Evolutionary conservation across 2,329 filamentous ascomycete genomes (phyloP).

Genomic region (Penicillium palitans): DNA sequence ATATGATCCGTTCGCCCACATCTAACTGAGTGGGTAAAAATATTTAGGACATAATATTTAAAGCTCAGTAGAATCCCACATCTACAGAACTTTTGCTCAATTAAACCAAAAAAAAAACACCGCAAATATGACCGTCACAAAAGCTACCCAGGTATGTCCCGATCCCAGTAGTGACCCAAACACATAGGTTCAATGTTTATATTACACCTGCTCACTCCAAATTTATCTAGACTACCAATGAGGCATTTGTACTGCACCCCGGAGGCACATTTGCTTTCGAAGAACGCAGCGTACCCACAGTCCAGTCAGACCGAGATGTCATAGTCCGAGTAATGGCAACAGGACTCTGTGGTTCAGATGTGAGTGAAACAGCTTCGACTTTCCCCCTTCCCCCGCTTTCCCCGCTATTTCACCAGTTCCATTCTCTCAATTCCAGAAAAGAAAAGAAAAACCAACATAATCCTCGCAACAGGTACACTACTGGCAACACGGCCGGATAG

Average conservation of each 20-base stretch:
- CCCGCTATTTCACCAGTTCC: not conserved
- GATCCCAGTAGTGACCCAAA: not conserved
- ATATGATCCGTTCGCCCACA: not conserved
- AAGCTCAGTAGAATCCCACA: not conserved
- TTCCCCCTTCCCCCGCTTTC: not conserved
- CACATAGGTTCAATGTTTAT: not conserved
- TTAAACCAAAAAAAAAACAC: not conserved
- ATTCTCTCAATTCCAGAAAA: not conserved
- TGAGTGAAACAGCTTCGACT: constrained; percentile 37
- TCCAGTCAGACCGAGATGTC: constrained; percentile 60
- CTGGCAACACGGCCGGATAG: constrained; percentile 43
- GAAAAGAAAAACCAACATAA: not conserved
- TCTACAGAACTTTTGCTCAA: not conserved
- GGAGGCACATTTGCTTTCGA: constrained; percentile 27
- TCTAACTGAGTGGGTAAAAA: not conserved
- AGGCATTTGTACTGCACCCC: constrained; percentile 23
- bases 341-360: constrained; percentile 81
- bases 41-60: not conserved
- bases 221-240: constrained; percentile 4
- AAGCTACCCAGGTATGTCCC: constrained; percentile 1
- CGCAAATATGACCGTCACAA: constrained; percentile 2
- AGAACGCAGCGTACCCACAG: constrained; percentile 17
- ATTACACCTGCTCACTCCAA: not conserved
- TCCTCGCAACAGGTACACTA: constrained; percentile 37
- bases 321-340: constrained; percentile 77